Base-by-base conservation (phyloP, 2,329 filamentous ascomycete genomes). In the Talaromyces pinophilus region DNA sequence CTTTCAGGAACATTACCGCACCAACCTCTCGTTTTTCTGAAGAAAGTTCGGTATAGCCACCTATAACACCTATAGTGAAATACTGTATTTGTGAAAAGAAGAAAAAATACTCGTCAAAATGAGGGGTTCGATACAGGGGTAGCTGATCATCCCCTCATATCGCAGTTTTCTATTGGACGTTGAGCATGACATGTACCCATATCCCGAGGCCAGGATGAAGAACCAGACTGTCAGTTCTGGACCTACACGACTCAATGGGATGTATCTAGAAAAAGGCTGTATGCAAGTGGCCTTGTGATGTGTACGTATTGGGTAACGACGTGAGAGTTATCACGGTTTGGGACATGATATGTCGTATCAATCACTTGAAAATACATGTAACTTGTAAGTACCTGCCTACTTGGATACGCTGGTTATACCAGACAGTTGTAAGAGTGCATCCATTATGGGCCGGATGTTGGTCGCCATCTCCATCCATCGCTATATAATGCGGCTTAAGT, bases 401-500 rank as follows among this genome's bases (percentile, higher is more conserved):
- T 57, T 40, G 15, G 30, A 38, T 57, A 57, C 11, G 4, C 17
- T 15, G 11, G 33, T 19, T 57, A 38, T 57, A 57, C 17, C 33
- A 15, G 33, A 38, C 33, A 35, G 19, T 15, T 22, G 19, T 38
- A 57, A 40, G n/a, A 40, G n/a, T 25, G 28, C 17, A 46, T 60
- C 38, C 22, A 44, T 10, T 25, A 60, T 46, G 57, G 57, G 57
- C 40, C 57, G 57, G 17, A 42, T 60, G 46, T 38, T 33, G 57
- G 57, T 54, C 25, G 50, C 57, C 57, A 25, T 33, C 15, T 11
- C 38, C 25, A 60, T 46, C 57, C 40, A 30, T 60, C 11, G 28
- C 28, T 28, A 42, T 60, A 60, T 5, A 44, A 44, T 60, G 57
- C 57, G 57, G 57, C 57, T 60, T 60, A 60, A 44, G 40, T 33